A percentile compares a stretch with the other conserved stretches of the same genome.
Evolutionary conservation across 176 grass and related monocot genomes (phyloP).

Genomic region (Musa troglodytarum): DNA sequence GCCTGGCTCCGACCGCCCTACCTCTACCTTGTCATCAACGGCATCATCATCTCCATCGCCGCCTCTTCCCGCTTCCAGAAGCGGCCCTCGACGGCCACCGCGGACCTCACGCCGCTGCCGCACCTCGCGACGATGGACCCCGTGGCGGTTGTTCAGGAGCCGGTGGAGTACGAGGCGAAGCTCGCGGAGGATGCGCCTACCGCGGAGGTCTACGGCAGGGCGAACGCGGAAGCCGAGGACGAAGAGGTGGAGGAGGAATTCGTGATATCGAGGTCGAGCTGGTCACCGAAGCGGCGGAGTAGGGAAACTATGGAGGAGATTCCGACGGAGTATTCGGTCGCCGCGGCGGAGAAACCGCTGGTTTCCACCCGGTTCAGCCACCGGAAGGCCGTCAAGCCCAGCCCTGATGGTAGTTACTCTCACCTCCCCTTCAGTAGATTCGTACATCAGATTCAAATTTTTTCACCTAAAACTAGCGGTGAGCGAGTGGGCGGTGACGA

Average conservation of each 20-base stretch:
- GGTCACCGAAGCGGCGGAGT: conserved; percentile 29
- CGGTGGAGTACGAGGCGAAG: neutral
- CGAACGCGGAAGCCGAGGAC: neutral
- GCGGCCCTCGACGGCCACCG: neutral
- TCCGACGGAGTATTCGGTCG: neutral
- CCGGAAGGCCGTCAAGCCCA: conserved; percentile 47
- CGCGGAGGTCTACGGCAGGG: neutral
- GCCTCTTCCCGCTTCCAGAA: conserved; percentile 68
- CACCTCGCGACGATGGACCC: neutral
- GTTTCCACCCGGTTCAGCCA: conserved; percentile 41
- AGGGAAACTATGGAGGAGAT: neutral
- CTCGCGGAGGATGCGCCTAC: neutral
- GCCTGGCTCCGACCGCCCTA: conserved; percentile 83
- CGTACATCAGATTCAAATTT: neutral
- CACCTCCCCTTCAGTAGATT: neutral
- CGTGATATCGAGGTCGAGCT: conserved; percentile 43
- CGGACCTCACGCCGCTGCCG: neutral
- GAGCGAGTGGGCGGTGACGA: neutral
- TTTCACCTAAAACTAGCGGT: neutral
- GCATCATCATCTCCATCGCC: conserved; percentile 89
- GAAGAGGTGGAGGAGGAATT: conserved; percentile 27
- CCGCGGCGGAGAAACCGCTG: conserved; percentile 52
- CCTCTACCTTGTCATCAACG: conserved; percentile 87
- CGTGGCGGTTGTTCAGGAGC: neutral
- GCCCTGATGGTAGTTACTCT: conserved; percentile 53